A percentile compares a stretch with the other conserved stretches of the same genome.
These are phyloP conservation scores for Chalaropsis ovoidea DNA, from an alignment of 2,329 filamentous ascomycete species.

Conservation along the genomic window DNA sequence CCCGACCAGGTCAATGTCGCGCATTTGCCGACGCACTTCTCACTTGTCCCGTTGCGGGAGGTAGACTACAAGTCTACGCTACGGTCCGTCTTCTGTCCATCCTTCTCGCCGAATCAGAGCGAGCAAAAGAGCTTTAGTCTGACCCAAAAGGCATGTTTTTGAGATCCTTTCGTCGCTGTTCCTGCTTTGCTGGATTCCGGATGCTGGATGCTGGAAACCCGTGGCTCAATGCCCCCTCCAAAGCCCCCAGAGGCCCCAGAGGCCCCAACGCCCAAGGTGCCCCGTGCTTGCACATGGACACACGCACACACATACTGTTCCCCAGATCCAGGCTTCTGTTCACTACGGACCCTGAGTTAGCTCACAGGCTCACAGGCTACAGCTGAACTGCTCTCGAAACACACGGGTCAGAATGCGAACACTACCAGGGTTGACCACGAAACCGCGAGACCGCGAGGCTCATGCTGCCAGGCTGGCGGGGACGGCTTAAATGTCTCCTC, in stretches of 20 bases:
- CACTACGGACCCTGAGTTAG: not conserved
- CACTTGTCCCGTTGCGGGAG: not conserved
- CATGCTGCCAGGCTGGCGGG: not conserved
- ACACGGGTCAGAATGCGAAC: not conserved
- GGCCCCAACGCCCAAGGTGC: not conserved
- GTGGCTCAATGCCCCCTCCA: constrained; percentile 4
- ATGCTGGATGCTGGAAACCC: not conserved
- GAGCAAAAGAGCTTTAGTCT: not conserved
- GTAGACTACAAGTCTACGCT: not conserved
- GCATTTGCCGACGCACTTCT: not conserved
- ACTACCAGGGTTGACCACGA: constrained; percentile 5
- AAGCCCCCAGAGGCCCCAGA: not conserved
- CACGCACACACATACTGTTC: no score
- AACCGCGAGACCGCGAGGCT: not conserved
- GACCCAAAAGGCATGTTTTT: not conserved
- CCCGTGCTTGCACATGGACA: not conserved
- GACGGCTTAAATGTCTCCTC: not conserved
- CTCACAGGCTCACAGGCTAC: not conserved
- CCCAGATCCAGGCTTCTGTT: not conserved
- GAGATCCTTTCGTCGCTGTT: not conserved
- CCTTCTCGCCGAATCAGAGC: not conserved
- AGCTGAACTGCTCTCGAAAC: not conserved
- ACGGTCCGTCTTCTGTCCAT: not conserved
- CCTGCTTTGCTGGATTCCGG: not conserved
- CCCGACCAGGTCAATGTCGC: no score